Evolutionary conservation across 352 stramenopile species (phyloP).

Genomic region (Phytopythium delawarense): DNA sequence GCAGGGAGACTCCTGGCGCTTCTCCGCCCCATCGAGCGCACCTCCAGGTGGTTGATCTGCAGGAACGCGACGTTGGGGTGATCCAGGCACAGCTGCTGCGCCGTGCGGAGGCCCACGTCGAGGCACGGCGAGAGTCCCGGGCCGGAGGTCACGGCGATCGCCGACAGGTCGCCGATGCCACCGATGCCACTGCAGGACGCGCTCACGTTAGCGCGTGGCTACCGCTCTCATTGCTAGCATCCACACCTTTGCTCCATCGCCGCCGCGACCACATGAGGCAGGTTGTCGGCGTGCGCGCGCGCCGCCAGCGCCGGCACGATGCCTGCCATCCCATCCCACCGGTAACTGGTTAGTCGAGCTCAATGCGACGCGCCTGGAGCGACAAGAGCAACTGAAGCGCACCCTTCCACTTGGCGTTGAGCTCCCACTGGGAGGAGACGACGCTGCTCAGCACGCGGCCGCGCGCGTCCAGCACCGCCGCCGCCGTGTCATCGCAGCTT

Average conservation of each 20-base stretch:
- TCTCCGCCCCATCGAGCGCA: constrained; percentile 4
- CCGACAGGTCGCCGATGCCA: constrained; percentile 85
- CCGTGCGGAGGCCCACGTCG: constrained; percentile 88
- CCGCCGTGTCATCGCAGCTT: constrained; percentile 94
- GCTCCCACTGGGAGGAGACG: constrained; percentile 92
- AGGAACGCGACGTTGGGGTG: constrained; percentile 92
- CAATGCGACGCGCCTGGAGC: too few species aligned
- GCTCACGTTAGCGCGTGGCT: neutral
- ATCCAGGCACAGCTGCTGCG: constrained; percentile 78
- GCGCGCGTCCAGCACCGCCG: constrained; percentile 87
- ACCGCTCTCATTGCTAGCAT: neutral
- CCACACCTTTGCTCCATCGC: constrained; percentile 85
- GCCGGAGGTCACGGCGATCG: constrained; percentile 95
- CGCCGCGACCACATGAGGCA: constrained; percentile 91
- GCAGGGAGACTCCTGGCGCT: neutral
- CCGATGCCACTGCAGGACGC: constrained; percentile 42
- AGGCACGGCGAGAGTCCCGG: constrained; percentile 97
- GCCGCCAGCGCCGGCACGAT: constrained; percentile 95
- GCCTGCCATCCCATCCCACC: constrained; percentile 33
- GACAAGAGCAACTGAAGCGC: neutral
- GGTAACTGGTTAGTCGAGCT: too few species aligned
- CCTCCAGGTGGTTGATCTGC: constrained; percentile 96
- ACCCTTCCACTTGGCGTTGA: constrained; percentile 86
- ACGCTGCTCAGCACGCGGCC: constrained; percentile 92
- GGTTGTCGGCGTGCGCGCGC: constrained; percentile 92